These are phyloP conservation scores for Exserohilum turcica DNA, from an alignment of 2,329 filamentous ascomycete genomes.

Conservation along the genomic window DNA sequence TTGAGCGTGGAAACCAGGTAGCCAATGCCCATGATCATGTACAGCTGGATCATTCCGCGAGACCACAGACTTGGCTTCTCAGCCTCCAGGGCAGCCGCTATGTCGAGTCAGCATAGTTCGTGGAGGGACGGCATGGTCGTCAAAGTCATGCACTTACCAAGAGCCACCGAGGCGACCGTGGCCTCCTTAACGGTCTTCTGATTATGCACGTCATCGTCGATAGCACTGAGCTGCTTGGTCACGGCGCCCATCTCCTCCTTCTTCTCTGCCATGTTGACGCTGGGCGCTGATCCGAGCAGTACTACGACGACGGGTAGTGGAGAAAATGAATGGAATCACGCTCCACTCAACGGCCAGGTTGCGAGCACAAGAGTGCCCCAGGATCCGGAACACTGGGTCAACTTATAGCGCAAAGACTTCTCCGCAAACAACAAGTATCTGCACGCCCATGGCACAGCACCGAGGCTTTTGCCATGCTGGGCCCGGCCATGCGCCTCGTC, in stretches of 20 bases:
- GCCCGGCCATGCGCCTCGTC: conserved; percentile 23
- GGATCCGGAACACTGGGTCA: conserved; percentile 24
- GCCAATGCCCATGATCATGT: conserved; percentile 42
- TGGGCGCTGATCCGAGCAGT: neutral
- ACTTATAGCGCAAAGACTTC: conserved; percentile 35
- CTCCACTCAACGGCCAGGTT: conserved; percentile 2
- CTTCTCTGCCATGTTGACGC: conserved; percentile 25
- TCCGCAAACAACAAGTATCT: conserved; percentile 23
- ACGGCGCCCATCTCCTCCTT: conserved; percentile 27
- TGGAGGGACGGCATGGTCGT: neutral
- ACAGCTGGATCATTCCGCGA: conserved; percentile 40
- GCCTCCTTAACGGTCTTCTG: conserved; percentile 31
- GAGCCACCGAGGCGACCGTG: conserved; percentile 38
- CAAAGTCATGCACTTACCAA: conserved; percentile 22
- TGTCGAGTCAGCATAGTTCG: conserved; percentile 9
- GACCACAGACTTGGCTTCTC: conserved; percentile 40
- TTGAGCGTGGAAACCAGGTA: conserved; percentile 45
- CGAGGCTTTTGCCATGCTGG: conserved; percentile 23
- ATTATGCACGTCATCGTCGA: conserved; percentile 31
- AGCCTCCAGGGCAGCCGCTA: conserved; percentile 42
- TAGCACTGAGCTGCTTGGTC: conserved; percentile 30
- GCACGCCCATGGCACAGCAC: conserved; percentile 15
- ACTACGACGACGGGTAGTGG: neutral
- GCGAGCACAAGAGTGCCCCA: conserved; percentile 7
- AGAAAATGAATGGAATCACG: conserved; percentile 9